A percentile compares a stretch with the other conserved stretches of the same genome.
Evolutionary conservation across 176 grass and related monocot genomes (phyloP).

Genomic region (Zizania latifolia): DNA sequence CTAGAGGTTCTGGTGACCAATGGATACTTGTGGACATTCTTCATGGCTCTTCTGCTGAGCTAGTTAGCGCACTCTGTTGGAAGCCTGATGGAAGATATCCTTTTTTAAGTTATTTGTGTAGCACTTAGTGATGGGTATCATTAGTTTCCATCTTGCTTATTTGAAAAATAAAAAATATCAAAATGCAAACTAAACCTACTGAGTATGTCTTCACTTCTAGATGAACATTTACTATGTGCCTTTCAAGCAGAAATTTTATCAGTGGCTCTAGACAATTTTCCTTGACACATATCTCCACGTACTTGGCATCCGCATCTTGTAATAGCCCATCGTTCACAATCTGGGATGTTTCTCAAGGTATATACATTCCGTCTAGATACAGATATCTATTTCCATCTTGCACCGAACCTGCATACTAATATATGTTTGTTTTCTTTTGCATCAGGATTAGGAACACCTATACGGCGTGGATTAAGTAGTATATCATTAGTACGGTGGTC

Average conservation of each 20-base stretch:
- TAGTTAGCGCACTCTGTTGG: conserved; percentile 70
- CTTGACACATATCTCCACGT: conserved; percentile 84
- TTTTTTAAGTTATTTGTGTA: conserved; percentile 37
- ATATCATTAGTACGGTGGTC: conserved; percentile 88
- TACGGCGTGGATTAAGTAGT: conserved; percentile 74
- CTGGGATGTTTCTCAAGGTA: conserved; percentile 97
- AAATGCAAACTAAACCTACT: background rate
- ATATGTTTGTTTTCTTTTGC: conserved; percentile 7
- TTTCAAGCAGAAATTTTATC: background rate
- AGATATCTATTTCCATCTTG: background rate
- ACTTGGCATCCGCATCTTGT: conserved; percentile 79
- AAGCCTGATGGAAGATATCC: conserved; percentile 97
- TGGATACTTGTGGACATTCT: conserved; percentile 86
- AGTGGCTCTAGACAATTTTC: conserved; percentile 21
- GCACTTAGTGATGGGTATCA: background rate
- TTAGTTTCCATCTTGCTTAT: conserved; percentile 6
- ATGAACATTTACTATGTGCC: background rate
- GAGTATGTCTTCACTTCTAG: background rate
- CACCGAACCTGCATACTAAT: background rate
- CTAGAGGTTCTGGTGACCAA: conserved; percentile 60
- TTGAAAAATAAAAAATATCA: conserved; percentile 11
- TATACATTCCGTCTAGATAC: background rate
- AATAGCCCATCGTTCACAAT: conserved; percentile 87
- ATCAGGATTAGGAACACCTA: conserved; percentile 76
- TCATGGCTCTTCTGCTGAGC: conserved; percentile 47